Percentiles rank a stretch among this genome's conserved stretches.
Conservation (phyloP, 495 filamentous ascomycete species). For the Talaromyces liani region DNA sequence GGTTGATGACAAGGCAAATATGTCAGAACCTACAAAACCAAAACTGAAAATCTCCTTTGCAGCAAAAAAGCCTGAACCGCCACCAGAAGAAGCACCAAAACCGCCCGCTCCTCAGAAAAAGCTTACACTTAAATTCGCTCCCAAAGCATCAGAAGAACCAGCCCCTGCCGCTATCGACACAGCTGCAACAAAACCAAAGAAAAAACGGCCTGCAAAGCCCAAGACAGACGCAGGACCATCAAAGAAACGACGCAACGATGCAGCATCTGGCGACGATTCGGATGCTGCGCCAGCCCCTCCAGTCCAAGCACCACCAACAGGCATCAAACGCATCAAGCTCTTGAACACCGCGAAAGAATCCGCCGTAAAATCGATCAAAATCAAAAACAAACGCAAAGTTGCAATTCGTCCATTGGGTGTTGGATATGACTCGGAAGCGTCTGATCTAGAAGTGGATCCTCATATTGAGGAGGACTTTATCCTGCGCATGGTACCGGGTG, state of each 20-base stretch:
- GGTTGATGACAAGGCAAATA: constrained; percentile 16
- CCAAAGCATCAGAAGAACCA: constrained; percentile 23
- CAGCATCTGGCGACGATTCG: constrained; percentile 19
- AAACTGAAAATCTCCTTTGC: constrained; percentile 46
- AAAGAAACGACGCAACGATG: constrained; percentile 36
- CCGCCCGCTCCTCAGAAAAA: constrained; percentile 26
- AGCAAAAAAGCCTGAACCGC: constrained; percentile 29
- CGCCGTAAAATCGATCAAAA: constrained; percentile 39
- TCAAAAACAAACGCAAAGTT: constrained; percentile 52
- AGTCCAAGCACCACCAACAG: constrained; percentile 13
- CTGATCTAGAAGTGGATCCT: constrained; percentile 81
- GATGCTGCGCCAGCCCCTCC: constrained; percentile 10
- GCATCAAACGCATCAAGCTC: constrained; percentile 34
- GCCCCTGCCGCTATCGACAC: constrained; percentile 19
- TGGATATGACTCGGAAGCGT: constrained; percentile 95
- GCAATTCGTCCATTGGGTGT: constrained; percentile 63
- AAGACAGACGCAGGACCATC: constrained; percentile 14
- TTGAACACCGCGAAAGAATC: constrained; percentile 37
- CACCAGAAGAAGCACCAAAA: constrained; percentile 14
- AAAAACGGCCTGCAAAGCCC: constrained; percentile 28
- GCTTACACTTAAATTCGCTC: constrained; percentile 46
- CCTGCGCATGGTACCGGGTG: constrained; percentile 77
- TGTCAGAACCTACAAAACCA: constrained; percentile 1
- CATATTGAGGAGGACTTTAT: constrained; percentile 82
- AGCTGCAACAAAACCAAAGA: constrained; percentile 24